Conservation (phyloP, 2,329 filamentous ascomycete genomes). For the Xylaria hypoxylon region DNA sequence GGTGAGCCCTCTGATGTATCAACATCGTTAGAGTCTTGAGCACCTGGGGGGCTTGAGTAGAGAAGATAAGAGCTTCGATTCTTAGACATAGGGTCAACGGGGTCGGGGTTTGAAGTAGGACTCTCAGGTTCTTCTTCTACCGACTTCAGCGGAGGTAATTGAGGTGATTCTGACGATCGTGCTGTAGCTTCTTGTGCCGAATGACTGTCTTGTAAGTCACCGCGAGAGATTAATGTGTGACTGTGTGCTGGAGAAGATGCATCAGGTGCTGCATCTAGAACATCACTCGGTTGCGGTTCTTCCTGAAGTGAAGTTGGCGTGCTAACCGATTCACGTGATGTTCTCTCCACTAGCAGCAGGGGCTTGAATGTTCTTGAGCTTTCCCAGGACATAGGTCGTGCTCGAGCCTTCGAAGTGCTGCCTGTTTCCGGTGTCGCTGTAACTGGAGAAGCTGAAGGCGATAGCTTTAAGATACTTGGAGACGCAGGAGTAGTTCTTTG, state of each 20-base stretch:
- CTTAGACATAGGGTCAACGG: slow-evolving; percentile 57
- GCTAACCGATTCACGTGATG: slow-evolving; percentile 55
- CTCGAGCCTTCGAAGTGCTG: slow-evolving; percentile 53
- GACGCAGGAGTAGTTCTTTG: slow-evolving; percentile 57
- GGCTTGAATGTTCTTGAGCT: slow-evolving; percentile 79
- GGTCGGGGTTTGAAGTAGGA: slow-evolving; percentile 50
- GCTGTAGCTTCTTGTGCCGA: slow-evolving; percentile 7
- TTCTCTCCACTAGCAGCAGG: slow-evolving; percentile 81
- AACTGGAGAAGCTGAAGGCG: slow-evolving; percentile 53
- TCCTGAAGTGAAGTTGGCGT: slow-evolving; percentile 50
- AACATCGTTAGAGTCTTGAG: slow-evolving; percentile 41
- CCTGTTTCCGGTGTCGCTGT: slow-evolving; percentile 52
- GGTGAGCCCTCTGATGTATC: slow-evolving; percentile 36
- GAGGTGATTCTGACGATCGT: slow-evolving; percentile 26
- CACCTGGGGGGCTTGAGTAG: slow-evolving; percentile 54
- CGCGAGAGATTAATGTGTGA: slow-evolving; percentile 1
- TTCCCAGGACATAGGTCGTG: slow-evolving; percentile 71
- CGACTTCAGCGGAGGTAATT: slow-evolving; percentile 30
- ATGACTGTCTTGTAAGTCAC: slow-evolving; percentile 5
- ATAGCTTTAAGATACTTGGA: slow-evolving; percentile 45
- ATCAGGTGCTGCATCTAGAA: slow-evolving; percentile 28
- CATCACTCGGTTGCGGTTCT: slow-evolving; percentile 59
- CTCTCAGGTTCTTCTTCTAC: slow-evolving; percentile 40
- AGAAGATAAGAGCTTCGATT: slow-evolving; percentile 58
- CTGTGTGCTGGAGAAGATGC: slow-evolving; percentile 4